A percentile compares a stretch with the other conserved stretches of the same genome.
phyloP scores from a whole-genome alignment of 2,329 filamentous ascomycete genomes.

The Fusarium brevicatenulatum region DNA sequence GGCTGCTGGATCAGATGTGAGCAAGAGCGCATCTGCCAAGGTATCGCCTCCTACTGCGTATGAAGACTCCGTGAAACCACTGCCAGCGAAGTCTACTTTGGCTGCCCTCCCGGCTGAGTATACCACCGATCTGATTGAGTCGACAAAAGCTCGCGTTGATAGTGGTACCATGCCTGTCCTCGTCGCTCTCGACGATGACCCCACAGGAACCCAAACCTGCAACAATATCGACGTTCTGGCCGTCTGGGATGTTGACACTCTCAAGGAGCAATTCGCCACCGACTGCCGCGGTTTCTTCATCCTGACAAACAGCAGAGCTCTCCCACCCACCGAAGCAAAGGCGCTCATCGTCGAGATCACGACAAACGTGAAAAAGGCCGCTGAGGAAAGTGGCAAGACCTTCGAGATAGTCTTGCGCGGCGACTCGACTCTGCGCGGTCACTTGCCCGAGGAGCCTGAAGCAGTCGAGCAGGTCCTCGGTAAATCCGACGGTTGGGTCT shows the following conservation, averaged over 20 bases:
- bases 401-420: not conserved
- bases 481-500: not conserved
- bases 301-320: not conserved
- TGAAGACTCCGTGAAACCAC: accelerated
- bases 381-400: not conserved
- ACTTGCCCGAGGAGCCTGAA: not conserved
- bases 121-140: not conserved
- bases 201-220: conserved; percentile 71
- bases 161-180: not conserved
- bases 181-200: conserved; percentile 63
- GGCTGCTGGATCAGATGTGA: not conserved
- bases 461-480: not conserved
- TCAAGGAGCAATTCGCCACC: conserved; percentile 38
- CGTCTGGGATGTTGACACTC: conserved; percentile 59
- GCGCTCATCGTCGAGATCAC: not conserved
- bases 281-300: not conserved
- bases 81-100: not conserved
- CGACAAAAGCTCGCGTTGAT: not conserved
- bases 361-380: not conserved
- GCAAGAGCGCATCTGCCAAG: not conserved
- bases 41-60: accelerated
- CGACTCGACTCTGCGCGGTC: not conserved
- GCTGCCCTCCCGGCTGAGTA: not conserved
- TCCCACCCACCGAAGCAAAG: not conserved
- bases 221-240: conserved; percentile 66